Evolutionary conservation across 1,284 basidiomycete species (phyloP), one percentile per base, ranked within the genome.

Genomic region (Ceratobasidium sp.): DNA sequence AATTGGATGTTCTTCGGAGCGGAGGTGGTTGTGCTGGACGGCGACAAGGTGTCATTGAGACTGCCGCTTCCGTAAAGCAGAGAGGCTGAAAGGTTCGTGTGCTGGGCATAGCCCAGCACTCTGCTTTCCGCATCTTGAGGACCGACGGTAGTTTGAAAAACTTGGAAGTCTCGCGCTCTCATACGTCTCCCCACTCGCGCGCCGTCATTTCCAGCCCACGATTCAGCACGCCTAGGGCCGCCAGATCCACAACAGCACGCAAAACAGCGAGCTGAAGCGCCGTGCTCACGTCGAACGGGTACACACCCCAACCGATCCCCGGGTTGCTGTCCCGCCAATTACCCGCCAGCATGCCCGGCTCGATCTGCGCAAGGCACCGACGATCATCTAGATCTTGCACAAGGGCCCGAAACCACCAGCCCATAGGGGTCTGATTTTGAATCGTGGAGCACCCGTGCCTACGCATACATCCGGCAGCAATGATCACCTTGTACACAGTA

Each of bases 321-420:
- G 83, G 77, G 74, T 84, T 83, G 31, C 84, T 85, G 78, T 88
- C 86, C 51, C 86, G 79, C 86, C 86, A 88, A 77, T 87, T 84
- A 0, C 86, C 86, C 0, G 84, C 82, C 6, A 79, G 78, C 48
- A 82, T 76, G 0, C 83, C 81, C 6, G 81, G 80, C 29, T 80
- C 77, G 31, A 84, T 81, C 39, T n/a, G n/a, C 83, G 79, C 82
- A 34, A 81, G 75, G 69, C 81, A 80, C 31, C 48, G 63, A 9
- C 74, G 75, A 53, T 77, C 76, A 29, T 66, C 77, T 0, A 83
- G 80, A 27, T 80, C 77, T 14, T 78, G 76, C 0, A 81, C 80
- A 76, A 85, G 85, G 1, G 84, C 81, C 2, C 63, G 76, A 0
- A 84, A 77, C n/a, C n/a, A n/a, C n/a, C n/a, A n/a, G n/a, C n/a